phyloP scores from a whole-genome alignment of 2,329 filamentous ascomycete genomes.

The Diplodia mutila region DNA sequence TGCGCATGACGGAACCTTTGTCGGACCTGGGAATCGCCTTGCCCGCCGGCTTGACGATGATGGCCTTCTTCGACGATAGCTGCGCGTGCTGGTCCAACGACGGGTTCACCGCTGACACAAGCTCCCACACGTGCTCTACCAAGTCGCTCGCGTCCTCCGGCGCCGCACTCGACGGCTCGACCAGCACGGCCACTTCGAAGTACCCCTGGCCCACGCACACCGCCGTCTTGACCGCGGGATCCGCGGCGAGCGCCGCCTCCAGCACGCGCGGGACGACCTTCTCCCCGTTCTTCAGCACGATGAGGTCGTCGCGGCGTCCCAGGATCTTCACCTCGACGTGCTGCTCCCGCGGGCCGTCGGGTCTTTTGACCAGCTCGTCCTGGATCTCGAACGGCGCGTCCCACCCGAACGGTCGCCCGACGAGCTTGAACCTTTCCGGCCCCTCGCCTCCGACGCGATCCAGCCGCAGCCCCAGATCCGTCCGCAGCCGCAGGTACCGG shows the following conservation, averaged over 20 bases:
- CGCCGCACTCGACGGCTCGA: constrained; percentile 29
- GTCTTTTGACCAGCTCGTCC: constrained; percentile 39
- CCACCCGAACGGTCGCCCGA: constrained; percentile 37
- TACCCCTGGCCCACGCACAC: constrained; percentile 32
- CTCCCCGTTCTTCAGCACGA: constrained; percentile 39
- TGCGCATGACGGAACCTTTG: constrained; percentile 35
- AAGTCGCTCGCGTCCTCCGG: constrained; percentile 16
- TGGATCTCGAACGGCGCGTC: constrained; percentile 37
- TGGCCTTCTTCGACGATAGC: constrained; percentile 31
- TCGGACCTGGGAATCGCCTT: constrained; percentile 31
- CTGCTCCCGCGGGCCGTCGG: constrained; percentile 23
- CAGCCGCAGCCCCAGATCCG: constrained; percentile 38
- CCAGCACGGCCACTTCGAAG: constrained; percentile 31
- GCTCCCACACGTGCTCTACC: constrained; percentile 33
- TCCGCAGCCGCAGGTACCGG: constrained; percentile 39
- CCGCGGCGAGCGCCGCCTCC: constrained; percentile 30
- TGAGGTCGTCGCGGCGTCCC: constrained; percentile 42
- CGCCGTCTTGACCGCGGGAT: constrained; percentile 27
- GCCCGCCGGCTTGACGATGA: constrained; percentile 24
- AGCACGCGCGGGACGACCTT: constrained; percentile 35
- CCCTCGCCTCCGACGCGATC: background rate
- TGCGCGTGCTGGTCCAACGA: constrained; percentile 33
- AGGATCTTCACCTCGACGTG: constrained; percentile 34
- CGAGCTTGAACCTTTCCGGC: constrained; percentile 29
- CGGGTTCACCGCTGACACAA: constrained; percentile 32